Conservation (phyloP, 2,329 filamentous ascomycete genomes). For the Huntiella moniliformis region DNA sequence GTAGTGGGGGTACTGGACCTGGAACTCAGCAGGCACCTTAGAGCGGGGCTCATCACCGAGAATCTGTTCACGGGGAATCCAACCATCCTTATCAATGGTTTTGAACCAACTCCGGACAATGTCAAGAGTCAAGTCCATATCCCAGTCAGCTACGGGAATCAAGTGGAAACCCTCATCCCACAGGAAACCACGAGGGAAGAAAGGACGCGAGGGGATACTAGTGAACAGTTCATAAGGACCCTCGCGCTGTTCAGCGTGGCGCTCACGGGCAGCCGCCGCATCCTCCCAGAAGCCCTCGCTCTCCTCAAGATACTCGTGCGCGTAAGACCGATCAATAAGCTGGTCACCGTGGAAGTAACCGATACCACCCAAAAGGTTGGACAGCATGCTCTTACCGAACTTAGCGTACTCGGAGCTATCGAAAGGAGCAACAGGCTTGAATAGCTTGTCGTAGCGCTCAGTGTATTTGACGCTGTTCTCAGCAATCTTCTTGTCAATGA, state of each 20-base stretch:
- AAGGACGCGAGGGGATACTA: slow-evolving; percentile 76
- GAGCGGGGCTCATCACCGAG: slow-evolving; percentile 78
- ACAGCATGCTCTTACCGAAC: slow-evolving; percentile 82
- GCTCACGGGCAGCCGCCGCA: slow-evolving; percentile 56
- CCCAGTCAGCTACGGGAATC: slow-evolving; percentile 81
- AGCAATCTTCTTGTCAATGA: slow-evolving; percentile 52
- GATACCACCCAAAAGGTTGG: slow-evolving; percentile 82
- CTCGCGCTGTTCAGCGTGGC: slow-evolving; percentile 50
- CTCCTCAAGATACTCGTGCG: slow-evolving; percentile 86
- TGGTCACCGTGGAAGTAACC: slow-evolving; percentile 88
- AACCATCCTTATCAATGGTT: slow-evolving; percentile 89
- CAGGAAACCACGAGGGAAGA: slow-evolving; percentile 89
- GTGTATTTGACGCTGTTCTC: slow-evolving; percentile 49
- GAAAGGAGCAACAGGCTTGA: slow-evolving; percentile 62
- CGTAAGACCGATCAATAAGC: slow-evolving; percentile 75
- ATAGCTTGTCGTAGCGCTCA: slow-evolving; percentile 49
- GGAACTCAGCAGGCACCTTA: slow-evolving; percentile 87
- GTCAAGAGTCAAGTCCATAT: slow-evolving; percentile 69
- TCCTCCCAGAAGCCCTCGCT: slow-evolving; percentile 94
- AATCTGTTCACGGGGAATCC: slow-evolving; percentile 94
- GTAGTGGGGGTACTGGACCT: slow-evolving; percentile 90
- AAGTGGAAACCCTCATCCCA: slow-evolving; percentile 98
- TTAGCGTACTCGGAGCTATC: slow-evolving; percentile 49
- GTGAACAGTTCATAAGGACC: slow-evolving; percentile 81
- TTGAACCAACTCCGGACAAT: slow-evolving; percentile 93